A percentile compares a stretch with the other conserved stretches of the same genome.
Conservation (phyloP, 176 grass and related monocot genomes). For the Guadua angustifolia region DNA sequence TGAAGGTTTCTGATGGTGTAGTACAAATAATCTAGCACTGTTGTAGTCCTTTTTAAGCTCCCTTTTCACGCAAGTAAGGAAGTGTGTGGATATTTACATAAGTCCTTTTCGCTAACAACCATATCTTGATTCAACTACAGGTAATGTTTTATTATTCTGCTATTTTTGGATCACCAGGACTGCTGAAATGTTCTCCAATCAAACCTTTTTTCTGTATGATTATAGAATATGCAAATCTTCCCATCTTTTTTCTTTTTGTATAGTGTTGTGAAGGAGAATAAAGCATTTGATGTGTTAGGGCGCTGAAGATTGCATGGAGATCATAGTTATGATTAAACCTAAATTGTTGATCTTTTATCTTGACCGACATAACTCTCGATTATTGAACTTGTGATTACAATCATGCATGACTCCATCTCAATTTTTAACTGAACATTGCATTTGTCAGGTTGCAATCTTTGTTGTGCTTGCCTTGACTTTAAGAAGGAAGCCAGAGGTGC, state of each 20-base stretch:
- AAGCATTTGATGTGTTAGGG: neutral
- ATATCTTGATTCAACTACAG: neutral
- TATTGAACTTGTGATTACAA: slow-evolving; percentile 6
- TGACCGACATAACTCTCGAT: neutral
- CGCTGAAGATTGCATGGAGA: neutral
- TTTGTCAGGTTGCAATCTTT: slow-evolving; percentile 87
- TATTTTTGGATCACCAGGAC: neutral
- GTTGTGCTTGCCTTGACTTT: slow-evolving; percentile 85
- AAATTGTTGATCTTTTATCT: slow-evolving; percentile 17
- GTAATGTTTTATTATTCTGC: neutral
- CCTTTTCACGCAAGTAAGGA: neutral
- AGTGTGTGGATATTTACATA: neutral
- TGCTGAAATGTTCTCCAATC: neutral
- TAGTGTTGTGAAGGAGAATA: neutral
- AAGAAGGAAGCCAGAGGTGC: slow-evolving; percentile 76
- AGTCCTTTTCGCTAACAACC: neutral
- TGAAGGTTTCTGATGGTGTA: slow-evolving; percentile 13
- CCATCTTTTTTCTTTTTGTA: neutral
- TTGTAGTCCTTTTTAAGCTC: neutral
- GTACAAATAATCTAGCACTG: neutral
- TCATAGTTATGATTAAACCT: slow-evolving; percentile 16
- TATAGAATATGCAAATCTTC: neutral
- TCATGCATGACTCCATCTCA: neutral
- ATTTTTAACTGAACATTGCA: slow-evolving; percentile 25
- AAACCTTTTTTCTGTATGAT: slow-evolving; percentile 21